Conservation (phyloP, 1,139 yeast genomes). For the Diutina pseudorugosa region DNA sequence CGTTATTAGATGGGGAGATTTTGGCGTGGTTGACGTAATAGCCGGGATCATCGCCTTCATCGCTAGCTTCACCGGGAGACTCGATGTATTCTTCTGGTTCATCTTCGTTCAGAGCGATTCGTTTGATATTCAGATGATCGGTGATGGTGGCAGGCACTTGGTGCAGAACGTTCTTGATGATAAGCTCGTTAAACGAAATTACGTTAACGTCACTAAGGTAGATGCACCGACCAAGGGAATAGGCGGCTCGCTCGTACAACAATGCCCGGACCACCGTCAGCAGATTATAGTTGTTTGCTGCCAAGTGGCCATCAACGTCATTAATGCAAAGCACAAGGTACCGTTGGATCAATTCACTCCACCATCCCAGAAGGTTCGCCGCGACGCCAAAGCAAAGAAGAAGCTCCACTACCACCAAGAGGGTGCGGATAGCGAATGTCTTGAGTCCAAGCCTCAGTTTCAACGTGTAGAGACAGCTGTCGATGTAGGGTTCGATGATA, state of each 20-base stretch:
- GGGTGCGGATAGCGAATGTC: conserved; percentile 42
- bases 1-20: conserved; percentile 20
- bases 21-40: conserved; percentile 27
- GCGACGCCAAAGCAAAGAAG: conserved; percentile 35
- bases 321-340: conserved; percentile 29
- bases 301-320: conserved; percentile 25
- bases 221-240: conserved; percentile 20
- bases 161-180: conserved; percentile 8
- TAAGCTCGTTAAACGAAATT: conserved; percentile 5
- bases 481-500: conserved; percentile 53
- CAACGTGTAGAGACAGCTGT: conserved; percentile 41
- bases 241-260: conserved; percentile 29
- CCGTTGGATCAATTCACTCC: conserved; percentile 35
- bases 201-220: conserved; percentile 11
- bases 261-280: conserved; percentile 32
- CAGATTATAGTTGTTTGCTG: conserved; percentile 17
- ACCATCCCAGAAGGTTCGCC: conserved; percentile 33
- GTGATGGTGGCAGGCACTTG: conserved; percentile 9
- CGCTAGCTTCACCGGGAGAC: conserved; percentile 5
- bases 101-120: background rate
- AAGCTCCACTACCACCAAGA: conserved; percentile 35
- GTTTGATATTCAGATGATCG: conserved; percentile 2
- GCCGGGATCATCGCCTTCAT: conserved; percentile 17
- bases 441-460: conserved; percentile 52
- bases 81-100: background rate